Conservation (phyloP, 2,329 filamentous ascomycete genomes). For the Pezicula rhizophila region DNA sequence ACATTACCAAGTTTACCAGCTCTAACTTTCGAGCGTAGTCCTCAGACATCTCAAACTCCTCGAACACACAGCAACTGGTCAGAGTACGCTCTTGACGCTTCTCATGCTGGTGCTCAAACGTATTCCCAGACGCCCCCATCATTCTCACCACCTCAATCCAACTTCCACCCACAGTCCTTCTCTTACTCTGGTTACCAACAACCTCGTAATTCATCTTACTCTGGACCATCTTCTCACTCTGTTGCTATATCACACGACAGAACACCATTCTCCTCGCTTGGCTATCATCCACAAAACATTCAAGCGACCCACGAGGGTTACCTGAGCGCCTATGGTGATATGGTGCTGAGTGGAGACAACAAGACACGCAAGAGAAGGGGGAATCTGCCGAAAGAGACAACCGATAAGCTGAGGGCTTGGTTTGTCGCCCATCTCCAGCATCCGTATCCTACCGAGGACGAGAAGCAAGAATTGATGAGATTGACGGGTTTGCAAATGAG, state of each 20-base stretch:
- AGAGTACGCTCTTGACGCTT: conserved; percentile 15
- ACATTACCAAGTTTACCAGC: conserved; percentile 17
- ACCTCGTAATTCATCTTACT: conserved; percentile 16
- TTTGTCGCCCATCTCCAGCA: conserved; percentile 71
- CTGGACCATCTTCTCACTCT: conserved; percentile 9
- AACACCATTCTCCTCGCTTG: conserved; percentile 17
- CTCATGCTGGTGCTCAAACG: conserved; percentile 9
- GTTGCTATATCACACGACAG: conserved; percentile 11
- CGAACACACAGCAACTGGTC: conserved; percentile 2
- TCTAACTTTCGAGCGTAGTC: conserved; percentile 8
- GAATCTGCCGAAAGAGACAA: conserved; percentile 86
- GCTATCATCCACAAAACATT: conserved; percentile 5
- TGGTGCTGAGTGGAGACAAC: conserved; percentile 11
- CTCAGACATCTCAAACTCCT: conserved; percentile 1
- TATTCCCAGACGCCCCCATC: conserved; percentile 8
- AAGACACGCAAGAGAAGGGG: conserved; percentile 58
- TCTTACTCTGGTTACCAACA: conserved; percentile 15
- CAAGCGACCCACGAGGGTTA: conserved; percentile 2
- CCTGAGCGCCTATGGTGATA: conserved; percentile 1
- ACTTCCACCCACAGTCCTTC: conserved; percentile 5
- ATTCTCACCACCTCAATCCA: conserved; percentile 6
- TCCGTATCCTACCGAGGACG: conserved; percentile 81
- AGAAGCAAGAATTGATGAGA: conserved; percentile 76
- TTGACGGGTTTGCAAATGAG: conserved; percentile 74
- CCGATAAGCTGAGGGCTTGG: conserved; percentile 75